A percentile compares a stretch with the other conserved stretches of the same genome.
Conservation (phyloP, 1,139 yeast species). For the Saccharomyces pastorianus region DNA sequence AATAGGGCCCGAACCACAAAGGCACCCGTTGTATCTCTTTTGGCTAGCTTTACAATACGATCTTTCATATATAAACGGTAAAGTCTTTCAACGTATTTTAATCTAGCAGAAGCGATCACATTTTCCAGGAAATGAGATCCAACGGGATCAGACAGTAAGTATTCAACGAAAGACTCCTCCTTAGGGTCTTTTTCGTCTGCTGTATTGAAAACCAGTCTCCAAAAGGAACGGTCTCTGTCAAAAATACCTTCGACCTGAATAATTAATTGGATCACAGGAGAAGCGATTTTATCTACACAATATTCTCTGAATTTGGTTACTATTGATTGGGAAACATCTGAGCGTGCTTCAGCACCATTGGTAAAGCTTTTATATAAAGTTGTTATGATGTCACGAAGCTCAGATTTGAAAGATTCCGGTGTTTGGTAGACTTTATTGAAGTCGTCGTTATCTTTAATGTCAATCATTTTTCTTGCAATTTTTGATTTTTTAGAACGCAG, state of each 20-base stretch:
- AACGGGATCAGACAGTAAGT: constrained; percentile 73
- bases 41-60: constrained; percentile 61
- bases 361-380: constrained; percentile 38
- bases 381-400: constrained; percentile 41
- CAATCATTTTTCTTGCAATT: constrained; percentile 89
- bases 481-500: constrained; percentile 80
- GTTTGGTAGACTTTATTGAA: constrained; percentile 60
- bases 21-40: constrained; percentile 73
- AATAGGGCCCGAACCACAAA: constrained; percentile 69
- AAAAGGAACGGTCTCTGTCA: constrained; percentile 58
- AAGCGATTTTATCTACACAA: constrained; percentile 71
- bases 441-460: constrained; percentile 68
- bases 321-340: constrained; percentile 29
- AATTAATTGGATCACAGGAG: constrained; percentile 78
- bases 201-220: constrained; percentile 45
- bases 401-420: constrained; percentile 64
- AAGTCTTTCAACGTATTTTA: constrained; percentile 61
- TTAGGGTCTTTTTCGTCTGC: constrained; percentile 46
- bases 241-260: constrained; percentile 77
- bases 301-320: constrained; percentile 51
- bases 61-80: constrained; percentile 67
- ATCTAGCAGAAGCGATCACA: constrained; percentile 56
- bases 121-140: constrained; percentile 87
- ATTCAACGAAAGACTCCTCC: constrained; percentile 79
- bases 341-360: constrained; percentile 18